These are phyloP conservation scores for Sanghuangporus sanghuang DNA, from an alignment of 1,284 basidiomycete species.

Conservation along the genomic window DNA sequence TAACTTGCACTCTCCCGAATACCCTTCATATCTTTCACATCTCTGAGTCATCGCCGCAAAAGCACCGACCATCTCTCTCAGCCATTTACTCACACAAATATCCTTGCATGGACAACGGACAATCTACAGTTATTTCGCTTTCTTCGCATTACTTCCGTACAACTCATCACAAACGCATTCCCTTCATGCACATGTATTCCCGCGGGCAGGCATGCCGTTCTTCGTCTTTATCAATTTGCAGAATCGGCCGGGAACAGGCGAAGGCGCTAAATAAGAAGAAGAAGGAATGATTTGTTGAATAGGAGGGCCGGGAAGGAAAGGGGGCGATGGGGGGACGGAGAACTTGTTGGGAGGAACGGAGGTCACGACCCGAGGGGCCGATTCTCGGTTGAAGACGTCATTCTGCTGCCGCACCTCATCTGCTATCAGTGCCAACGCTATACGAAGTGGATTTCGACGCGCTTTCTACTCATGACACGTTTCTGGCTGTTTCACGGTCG, in stretches of 20 bases:
- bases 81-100: not conserved
- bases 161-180: not conserved
- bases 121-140: not conserved
- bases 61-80: not conserved
- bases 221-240: not conserved
- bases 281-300: not conserved
- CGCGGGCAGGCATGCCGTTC: not conserved
- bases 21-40: not conserved
- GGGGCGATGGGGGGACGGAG: not conserved
- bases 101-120: not conserved
- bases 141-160: not conserved
- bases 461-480: not conserved
- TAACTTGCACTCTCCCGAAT: not conserved
- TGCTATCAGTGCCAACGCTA: not conserved
- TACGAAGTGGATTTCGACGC: not conserved
- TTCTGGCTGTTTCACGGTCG: not conserved
- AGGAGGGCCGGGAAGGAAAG: not conserved
- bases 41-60: not conserved
- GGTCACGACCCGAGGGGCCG: too few species aligned
- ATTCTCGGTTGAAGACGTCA: too few species aligned
- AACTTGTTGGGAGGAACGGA: not conserved
- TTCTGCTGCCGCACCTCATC: not conserved
- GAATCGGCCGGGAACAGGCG: not conserved
- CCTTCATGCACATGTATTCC: conserved; percentile 2
- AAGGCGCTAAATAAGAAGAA: not conserved